Evolutionary conservation across 805 yeast genomes (phyloP).

Genomic region (Wickerhamiella bombiphila): DNA sequence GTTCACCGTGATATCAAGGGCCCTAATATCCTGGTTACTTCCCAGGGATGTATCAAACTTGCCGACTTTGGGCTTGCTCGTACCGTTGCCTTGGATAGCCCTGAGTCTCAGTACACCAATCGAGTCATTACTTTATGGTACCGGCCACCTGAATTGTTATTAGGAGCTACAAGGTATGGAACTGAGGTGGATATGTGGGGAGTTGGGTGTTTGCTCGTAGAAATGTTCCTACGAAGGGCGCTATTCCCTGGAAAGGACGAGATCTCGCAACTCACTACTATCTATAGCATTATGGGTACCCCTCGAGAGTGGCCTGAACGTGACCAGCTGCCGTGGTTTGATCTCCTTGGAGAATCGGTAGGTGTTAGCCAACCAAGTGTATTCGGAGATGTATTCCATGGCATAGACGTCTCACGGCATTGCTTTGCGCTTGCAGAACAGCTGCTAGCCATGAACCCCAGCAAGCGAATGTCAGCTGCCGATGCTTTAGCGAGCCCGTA

Average conservation of each 20-base stretch:
- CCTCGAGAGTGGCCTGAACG: conserved; percentile 60
- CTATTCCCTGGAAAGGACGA: conserved; percentile 84
- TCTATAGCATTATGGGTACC: conserved; percentile 70
- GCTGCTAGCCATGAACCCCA: conserved; percentile 57
- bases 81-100: conserved; percentile 19
- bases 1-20: conserved; percentile 90
- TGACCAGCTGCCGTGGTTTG: conserved; percentile 84
- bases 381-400: conserved; percentile 32
- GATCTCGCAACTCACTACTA: conserved; percentile 61
- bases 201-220: conserved; percentile 79
- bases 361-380: conserved; percentile 21
- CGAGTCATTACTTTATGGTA: conserved; percentile 95
- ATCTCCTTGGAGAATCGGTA: conserved; percentile 48
- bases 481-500: conserved; percentile 59
- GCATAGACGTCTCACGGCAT: conserved; percentile 28
- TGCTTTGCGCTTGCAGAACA: conserved; percentile 47
- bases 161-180: conserved; percentile 85
- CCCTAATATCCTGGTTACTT: conserved; percentile 72
- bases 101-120: conserved; percentile 72
- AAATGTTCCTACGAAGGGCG: conserved; percentile 60
- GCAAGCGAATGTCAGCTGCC: conserved; percentile 46
- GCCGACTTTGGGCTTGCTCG: conserved; percentile 94
- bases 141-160: conserved; percentile 83
- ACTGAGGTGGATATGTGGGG: conserved; percentile 95
- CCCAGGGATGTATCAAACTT: conserved; percentile 61